Base-by-base conservation (phyloP, 768 basidiomycete genomes). In the Termitomyces sp. region DNA sequence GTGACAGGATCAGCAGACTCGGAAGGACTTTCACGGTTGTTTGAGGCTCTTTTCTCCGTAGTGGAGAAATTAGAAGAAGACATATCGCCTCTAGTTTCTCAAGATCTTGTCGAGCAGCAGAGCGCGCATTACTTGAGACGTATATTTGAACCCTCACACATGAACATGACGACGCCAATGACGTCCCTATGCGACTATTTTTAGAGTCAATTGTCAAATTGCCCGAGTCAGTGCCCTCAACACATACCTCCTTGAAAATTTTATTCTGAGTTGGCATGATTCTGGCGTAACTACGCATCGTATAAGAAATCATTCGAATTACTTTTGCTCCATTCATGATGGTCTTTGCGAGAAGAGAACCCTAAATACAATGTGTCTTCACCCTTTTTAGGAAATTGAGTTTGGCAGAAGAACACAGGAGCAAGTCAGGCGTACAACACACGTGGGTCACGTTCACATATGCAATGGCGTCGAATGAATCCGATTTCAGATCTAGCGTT, bases 51-150 rank as follows among this genome's bases (percentile, higher is more conserved):
- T 26, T 43, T 12, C 17, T 12, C 41, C 2, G 26, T 3, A 26
- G 48, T 34, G 44, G 61, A 58, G 6, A 58, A 51, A 45, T 60
- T 57, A 2, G 60, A 45, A 3, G 51, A 54, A 37, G 63, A 41
- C 58, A 58, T 58, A 12, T 51, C 12, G 12, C 6, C 46, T 34
- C 26, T 45, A 2, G 42, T 5, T 34, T 6, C 12, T 34, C 34
- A 32, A 10, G 30, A 32, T 32, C 30, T 32, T 32, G 30, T 32
- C 30, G 12, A 14, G 12, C 34, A 34, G 19, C 19, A 11, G 19
- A 12, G 19, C 12, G 19, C 10, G n/a, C 19, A 19, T n/a, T n/a
- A 10, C 19, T 32, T 9, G 10, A n/a, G 6, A 28, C 30, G 44
- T 32, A 19, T 46, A 26, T 50, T 24, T n/a, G 3, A 30, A 8